phyloP scores from a whole-genome alignment of 129 eudicot species.

The Pulicaria dysenterica region DNA sequence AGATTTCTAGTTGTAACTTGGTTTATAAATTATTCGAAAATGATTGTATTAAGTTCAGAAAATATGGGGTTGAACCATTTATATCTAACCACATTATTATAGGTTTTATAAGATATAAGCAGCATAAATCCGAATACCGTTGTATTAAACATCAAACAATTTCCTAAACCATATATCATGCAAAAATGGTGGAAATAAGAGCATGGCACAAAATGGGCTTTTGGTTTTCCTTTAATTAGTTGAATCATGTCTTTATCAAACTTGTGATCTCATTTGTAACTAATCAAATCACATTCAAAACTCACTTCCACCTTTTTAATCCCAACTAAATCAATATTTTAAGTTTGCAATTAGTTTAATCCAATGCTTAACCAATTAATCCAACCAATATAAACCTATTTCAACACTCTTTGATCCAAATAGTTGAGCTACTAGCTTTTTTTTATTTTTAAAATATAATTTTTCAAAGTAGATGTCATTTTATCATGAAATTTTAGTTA shows the following conservation, averaged over 20 bases:
- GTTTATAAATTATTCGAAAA: background rate
- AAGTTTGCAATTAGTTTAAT: constrained; percentile 22
- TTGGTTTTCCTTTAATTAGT: constrained; percentile 39
- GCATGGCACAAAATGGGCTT: constrained; percentile 41
- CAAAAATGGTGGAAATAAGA: constrained; percentile 34
- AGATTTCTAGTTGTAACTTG: too few relatives aligned
- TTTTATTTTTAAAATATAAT: constrained; percentile 5
- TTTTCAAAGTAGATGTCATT: constrained; percentile 34
- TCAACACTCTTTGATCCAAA: constrained; percentile 38
- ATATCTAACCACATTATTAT: too few relatives aligned
- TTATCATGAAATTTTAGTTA: constrained; percentile 57
- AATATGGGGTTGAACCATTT: too few relatives aligned
- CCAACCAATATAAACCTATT: constrained; percentile 68
- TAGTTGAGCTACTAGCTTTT: constrained; percentile 33
- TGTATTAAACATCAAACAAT: background rate
- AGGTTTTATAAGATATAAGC: background rate
- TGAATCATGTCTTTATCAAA: constrained; percentile 47
- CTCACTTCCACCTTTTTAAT: constrained; percentile 37
- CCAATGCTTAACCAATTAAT: constrained; percentile 54
- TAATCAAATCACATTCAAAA: constrained; percentile 35
- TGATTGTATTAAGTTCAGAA: too few relatives aligned
- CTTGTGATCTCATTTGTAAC: constrained; percentile 47
- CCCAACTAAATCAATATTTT: constrained; percentile 35
- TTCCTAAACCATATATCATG: constrained; percentile 30
- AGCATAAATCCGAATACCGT: background rate